Percentiles rank a stretch among this genome's conserved stretches.
Evolutionary conservation across 2,329 filamentous ascomycete species (phyloP).

Genomic region (Epichloe elymi): DNA sequence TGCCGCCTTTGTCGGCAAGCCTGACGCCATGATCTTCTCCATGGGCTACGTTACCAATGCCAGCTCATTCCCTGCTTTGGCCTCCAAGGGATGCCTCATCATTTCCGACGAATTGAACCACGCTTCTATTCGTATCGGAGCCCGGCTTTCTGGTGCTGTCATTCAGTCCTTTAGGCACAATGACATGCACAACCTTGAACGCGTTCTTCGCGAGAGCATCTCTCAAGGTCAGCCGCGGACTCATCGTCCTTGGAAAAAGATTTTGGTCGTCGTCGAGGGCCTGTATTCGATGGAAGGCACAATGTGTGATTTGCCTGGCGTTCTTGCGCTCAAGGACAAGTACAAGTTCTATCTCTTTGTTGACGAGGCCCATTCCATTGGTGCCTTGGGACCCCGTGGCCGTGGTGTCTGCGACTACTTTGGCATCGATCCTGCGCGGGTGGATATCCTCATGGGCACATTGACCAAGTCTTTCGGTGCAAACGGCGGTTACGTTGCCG

Average conservation of each 20-base stretch:
- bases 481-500: conserved; percentile 91
- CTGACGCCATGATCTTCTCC: conserved; percentile 89
- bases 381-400: conserved; percentile 76
- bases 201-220: conserved; percentile 77
- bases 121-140: conserved; percentile 90
- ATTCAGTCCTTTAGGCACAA: conserved; percentile 98
- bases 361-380: conserved; percentile 93
- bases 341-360: conserved; percentile 97
- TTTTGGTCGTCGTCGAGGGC: conserved; percentile 88
- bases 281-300: conserved; percentile 99
- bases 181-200: conserved; percentile 79
- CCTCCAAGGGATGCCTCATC: conserved; percentile 84
- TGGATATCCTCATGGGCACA: conserved; percentile 97
- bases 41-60: conserved; percentile 99
- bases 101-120: conserved; percentile 97
- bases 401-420: conserved; percentile 98
- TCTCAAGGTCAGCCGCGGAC: conserved; percentile 94
- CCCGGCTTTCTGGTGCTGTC: conserved; percentile 85
- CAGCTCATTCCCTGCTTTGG: conserved; percentile 79
- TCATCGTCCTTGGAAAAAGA: conserved; percentile 99
- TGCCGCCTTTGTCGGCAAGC: conserved; percentile 86
- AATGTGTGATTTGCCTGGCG: conserved; percentile 91
- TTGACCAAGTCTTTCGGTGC: conserved; percentile 97
- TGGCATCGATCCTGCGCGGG: conserved; percentile 69
- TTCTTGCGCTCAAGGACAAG: conserved; percentile 76